Conservation (phyloP, 106 monocot genomes). For the Dendrobium huoshanense region DNA sequence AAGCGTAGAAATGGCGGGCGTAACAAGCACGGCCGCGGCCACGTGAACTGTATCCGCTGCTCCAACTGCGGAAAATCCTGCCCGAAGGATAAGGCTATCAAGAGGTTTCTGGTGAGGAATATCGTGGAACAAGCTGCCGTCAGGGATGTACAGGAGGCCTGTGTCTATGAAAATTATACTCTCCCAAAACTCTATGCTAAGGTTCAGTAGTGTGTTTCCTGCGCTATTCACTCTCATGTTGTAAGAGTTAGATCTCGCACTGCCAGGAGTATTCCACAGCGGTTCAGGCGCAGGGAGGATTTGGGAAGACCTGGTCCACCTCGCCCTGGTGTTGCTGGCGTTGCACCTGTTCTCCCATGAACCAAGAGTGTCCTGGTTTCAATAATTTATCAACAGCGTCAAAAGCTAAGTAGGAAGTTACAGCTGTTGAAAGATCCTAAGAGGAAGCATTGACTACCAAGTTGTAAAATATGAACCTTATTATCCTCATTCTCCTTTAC, state of each 20-base stretch:
- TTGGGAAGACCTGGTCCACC: no score
- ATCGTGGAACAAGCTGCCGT: constrained; percentile 45
- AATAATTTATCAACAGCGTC: constrained; percentile 11
- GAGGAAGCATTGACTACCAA: no score
- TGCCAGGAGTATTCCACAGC: no score
- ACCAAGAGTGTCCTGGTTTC: no score
- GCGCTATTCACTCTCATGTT: constrained; percentile 34
- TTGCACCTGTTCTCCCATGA: no score
- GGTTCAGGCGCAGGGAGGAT: constrained; percentile 36
- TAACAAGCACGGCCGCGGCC: constrained; percentile 82
- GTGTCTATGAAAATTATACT: constrained; percentile 29
- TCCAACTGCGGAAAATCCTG: constrained; percentile 80
- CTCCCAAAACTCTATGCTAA: constrained; percentile 60
- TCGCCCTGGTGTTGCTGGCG: no score
- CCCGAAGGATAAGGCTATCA: constrained; percentile 50
- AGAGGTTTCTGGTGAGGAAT: constrained; percentile 42
- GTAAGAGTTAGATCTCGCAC: no score
- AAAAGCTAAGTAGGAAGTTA: no score
- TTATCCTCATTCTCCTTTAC: no score
- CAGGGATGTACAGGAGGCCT: constrained; percentile 39
- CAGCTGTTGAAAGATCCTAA: no score
- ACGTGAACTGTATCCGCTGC: constrained; percentile 71
- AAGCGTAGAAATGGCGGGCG: constrained; percentile 83
- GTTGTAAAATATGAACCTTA: no score
- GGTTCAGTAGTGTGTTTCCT: constrained; percentile 54